Base-by-base conservation (phyloP, 306 rosid species). In the Prunus armeniaca region DNA sequence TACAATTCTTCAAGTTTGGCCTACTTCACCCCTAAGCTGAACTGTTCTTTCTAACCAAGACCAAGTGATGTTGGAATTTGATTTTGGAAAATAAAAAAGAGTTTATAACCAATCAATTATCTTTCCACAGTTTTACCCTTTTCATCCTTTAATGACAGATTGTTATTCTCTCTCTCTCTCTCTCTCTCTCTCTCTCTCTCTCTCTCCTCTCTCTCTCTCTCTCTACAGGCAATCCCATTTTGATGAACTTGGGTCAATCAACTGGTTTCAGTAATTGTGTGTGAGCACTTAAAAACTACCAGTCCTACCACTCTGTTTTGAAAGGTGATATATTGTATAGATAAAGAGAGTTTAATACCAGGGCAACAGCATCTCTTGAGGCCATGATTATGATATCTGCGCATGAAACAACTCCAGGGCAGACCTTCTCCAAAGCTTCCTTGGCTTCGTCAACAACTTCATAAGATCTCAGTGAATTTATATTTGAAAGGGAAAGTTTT, bases 351-450 rank as follows among this genome's bases (percentile, higher is more conserved):
- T 11, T 3, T 22, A 51, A 49, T 75, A 88, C 90, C 93, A 93
- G 83, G 22, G 85, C 86, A 13, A 94, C 97, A 20, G 96, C 98
- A 76, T 95, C 98, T 86, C 97, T 85, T 0, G 97, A 51, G 0
- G 97, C 97, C 88, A 95, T 88, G 76, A 95, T 95, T 51, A 92
- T 71, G 81, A 92, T 85, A 75, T 95, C 97, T 0, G 98, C 96
- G 54, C 98, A 95, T 19, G 98, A 95, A 79, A 95, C 97, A 71
- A 89, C 85, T 17, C 89, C 93, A 2, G 93, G 93, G 67, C 93
- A 95, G 8, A 32, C 82, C 11, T 78, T 75, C 78, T 95, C 96
- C 3, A 90, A 27, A 8, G 93, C 91, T 55, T 82, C 89, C 74
- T 95, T 95, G 14, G 79, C 79, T 75, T 89, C 87, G 78, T 95